Evolutionary conservation across 306 rosid species (phyloP), one percentile per base, ranked within the genome.

Genomic region (Inga leiocalycina): DNA sequence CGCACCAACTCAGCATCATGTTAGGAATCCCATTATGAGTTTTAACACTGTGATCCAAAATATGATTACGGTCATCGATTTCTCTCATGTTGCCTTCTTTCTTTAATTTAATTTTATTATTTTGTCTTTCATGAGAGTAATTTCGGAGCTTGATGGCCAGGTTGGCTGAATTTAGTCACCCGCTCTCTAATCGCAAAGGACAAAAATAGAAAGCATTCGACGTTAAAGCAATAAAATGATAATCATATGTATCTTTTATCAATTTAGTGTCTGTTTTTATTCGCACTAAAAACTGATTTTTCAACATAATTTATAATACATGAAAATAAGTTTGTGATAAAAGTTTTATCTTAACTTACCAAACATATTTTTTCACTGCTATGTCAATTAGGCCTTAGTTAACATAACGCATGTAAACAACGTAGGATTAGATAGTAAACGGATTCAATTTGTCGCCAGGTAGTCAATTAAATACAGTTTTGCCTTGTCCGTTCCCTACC

Each of bases 21-120:
- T 90, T 83, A 86, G 81, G 91, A 85, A 91, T 89, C 93, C 92
- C 91, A 94, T 91, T 61, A 94, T 89, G 88, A 82, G 91, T 86
- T 87, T 87, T 81, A 85, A 86, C 85, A 86, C 82, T 85, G 83
- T 49, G 84, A 88, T 89, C 83, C 76, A 65, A 62, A 81, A 92
- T 11, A 62, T 79, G 85, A 91, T 93, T 84, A 89, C 90, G 75
- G 86, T 15, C 82, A 87, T 88, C 88, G 82, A 91, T 91, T 83
- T 89, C 86, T 82, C 88, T 90, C 93, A 88, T 90, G 87, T 81
- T 82, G 22, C 83, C 71, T 43, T 34, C 27, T 74, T 64, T 30
- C 77, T n/a, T 59, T 59, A 9, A 5, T 22, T 48, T 48, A 13
- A 1, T 62, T 62, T 73, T 48, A 48, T 48, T 48, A 8, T 48